Evolutionary conservation across 192 early-diverging fungal genomes (phyloP), one percentile per base, ranked within the genome.

Genomic region (Entomortierella chlamydospora): DNA sequence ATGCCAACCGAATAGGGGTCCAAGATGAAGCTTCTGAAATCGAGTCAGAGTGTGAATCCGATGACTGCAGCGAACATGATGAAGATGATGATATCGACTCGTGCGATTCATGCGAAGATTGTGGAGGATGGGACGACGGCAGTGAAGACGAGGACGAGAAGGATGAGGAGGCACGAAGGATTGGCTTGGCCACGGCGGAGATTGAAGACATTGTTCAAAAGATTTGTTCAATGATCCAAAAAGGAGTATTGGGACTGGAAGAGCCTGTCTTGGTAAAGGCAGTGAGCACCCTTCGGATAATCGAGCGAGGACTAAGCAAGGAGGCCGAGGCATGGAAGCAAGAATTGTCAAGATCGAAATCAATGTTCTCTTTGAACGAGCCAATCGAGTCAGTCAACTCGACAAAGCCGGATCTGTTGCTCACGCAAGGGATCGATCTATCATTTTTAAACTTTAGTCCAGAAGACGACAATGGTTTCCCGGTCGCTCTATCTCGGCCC

Each of bases 201-300:
- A 70, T 79, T 23, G 76, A 79, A n/a, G 76, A 70, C 20, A 70
- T 79, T 45, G 52, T 79, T 9, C 76, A 79, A 30, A 79, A 79
- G 41, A 33, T 79, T n/a, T 79, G 76, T 34, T 42, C 33, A 4
- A 70, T 79, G 68, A 70, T 70, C 25, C 76, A 79, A 39, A 79
- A 70, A 31, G 68, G 76, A 2, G 76, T 70, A 18, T 39, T 79
- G 33, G 76, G 60, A 10, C 31, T 79, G 29, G 67, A 79, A 33
- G 76, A 79, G 33, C 68, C 76, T 45, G 52, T 79, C 13, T 22
- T 79, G 62, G 31, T 79, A 0, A 66, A 70, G 20, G 76, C 76
- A 13, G 63, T 79, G 15, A 60, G 67, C 29, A 60, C 63, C 39
- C 60, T 79, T 39, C 76, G 76, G 11, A 64, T 58, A 30, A 79